Base-by-base conservation (phyloP, 169 alveolate species). In the Plasmodium chabaudi region DNA sequence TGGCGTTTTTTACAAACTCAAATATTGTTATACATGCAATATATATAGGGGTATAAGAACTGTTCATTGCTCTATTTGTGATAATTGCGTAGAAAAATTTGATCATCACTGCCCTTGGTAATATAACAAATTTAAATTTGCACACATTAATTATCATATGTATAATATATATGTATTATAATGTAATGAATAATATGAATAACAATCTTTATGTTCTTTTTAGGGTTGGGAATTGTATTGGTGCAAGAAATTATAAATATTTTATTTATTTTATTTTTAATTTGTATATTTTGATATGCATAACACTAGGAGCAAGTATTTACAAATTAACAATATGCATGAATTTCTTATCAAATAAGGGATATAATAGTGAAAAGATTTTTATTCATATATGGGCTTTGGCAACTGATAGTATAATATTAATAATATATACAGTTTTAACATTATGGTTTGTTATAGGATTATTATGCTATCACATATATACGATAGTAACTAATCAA, bases 61-160 rank as follows among this genome's bases (percentile, higher is more conserved):
- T 13, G 96, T 97, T 25, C 98, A 97, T 86, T 97, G 98, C 59
- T 95, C 97, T 23, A 92, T 93, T 53, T 97, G 98, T 92, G 96
- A 97, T 72, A 95, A 95, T 57, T 97, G 98, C 74, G 98, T 97
- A 27, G 96, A 95, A 70, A 95, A 95, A 87, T 97, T 96, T 88
- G 98, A 97, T 88, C 98, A 97, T 82, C 98, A 97, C 77, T 97
- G 98, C 82, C 97, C 97, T 49, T 97, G 98, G 98, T 82, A 68
- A 82, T 19, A 17, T 57, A 64, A 6, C 13, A 34, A 17, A 21
- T 9, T 1, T 15, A 17, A 15, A 17, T 57, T 9, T 57, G 42
- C 0, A 4, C 25, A 57, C 42, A 57, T 57, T 9, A 15, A 57
- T 57, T 13, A 3, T 57, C n/a, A n/a, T 51, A n/a, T 51, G n/a